Evolutionary conservation across 371 early-diverging fungal genomes (phyloP).

Genomic region (Syncephalastrum monosporum): DNA sequence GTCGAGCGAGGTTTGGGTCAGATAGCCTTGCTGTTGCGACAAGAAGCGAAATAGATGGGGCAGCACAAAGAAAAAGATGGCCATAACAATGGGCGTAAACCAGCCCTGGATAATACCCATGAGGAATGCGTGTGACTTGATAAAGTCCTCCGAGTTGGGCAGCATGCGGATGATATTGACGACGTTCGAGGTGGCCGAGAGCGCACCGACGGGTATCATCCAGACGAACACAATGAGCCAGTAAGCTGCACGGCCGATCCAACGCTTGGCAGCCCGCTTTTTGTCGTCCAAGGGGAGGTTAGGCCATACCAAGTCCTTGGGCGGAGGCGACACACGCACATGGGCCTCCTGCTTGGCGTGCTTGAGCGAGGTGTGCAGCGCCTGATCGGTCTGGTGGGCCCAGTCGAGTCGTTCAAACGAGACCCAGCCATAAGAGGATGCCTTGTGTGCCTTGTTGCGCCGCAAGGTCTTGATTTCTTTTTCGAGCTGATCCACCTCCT

Average conservation of each 20-base stretch:
- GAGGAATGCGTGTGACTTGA: constrained; percentile 46
- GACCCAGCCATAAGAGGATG: constrained; percentile 77
- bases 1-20: constrained; percentile 69
- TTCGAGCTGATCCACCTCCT: constrained; percentile 62
- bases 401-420: constrained; percentile 64
- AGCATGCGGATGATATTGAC: constrained; percentile 55
- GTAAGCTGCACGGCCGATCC: constrained; percentile 59
- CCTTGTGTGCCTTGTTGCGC: constrained; percentile 30
- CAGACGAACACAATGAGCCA: constrained; percentile 65
- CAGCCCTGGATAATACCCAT: constrained; percentile 69
- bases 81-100: constrained; percentile 71
- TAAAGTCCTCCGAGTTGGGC: constrained; percentile 52
- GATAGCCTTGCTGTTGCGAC: constrained; percentile 72
- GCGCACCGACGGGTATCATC: constrained; percentile 65
- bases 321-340: constrained; percentile 66
- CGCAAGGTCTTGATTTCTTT: constrained; percentile 64
- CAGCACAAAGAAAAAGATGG: constrained; percentile 63
- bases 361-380: constrained; percentile 12
- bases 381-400: constrained; percentile 52
- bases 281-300: constrained; percentile 65
- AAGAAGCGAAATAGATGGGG: constrained; percentile 67
- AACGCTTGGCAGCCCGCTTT: constrained; percentile 50
- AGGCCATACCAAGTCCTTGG: constrained; percentile 81
- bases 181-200: constrained; percentile 67
- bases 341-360: constrained; percentile 12